phyloP scores from a whole-genome alignment of 1,284 basidiomycete genomes.

The Puccinia hordei region DNA sequence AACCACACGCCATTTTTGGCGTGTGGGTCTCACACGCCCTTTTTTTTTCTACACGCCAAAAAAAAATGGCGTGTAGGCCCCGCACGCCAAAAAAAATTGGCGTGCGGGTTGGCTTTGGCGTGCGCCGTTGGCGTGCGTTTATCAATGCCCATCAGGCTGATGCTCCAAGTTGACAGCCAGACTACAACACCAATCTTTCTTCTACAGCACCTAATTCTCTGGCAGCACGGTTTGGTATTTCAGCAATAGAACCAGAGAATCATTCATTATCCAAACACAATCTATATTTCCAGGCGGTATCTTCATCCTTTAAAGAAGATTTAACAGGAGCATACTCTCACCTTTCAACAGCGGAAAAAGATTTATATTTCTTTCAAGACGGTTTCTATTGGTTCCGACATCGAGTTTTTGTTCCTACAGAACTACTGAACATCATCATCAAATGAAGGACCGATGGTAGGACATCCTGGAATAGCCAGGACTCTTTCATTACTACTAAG shows the following conservation, averaged over 20 bases:
- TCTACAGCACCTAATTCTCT: not conserved
- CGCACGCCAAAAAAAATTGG: too few species aligned
- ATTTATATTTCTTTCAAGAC: not conserved
- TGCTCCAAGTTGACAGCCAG: not conserved
- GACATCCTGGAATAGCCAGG: not conserved
- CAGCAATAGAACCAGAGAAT: too few species aligned
- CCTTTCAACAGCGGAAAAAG: not conserved
- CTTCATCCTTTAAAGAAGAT: not conserved
- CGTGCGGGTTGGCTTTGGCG: too few species aligned
- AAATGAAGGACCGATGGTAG: not conserved
- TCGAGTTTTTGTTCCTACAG: not conserved
- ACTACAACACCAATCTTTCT: conserved; percentile 1
- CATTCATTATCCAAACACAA: not conserved
- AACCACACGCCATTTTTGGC: too few species aligned
- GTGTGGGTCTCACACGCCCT: too few species aligned
- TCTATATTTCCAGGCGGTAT: not conserved
- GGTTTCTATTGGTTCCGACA: not conserved
- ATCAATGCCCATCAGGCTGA: conserved; percentile 1
- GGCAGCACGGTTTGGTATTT: not conserved
- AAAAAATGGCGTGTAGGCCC: too few species aligned
- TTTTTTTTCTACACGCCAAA: too few species aligned
- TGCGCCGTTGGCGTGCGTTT: conserved; percentile 30
- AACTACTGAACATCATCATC: not conserved
- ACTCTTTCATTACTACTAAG: not conserved
- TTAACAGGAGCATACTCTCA: not conserved